Conservation (phyloP, 176 grass and related monocot species). For the Tillandsia fasciculata region DNA sequence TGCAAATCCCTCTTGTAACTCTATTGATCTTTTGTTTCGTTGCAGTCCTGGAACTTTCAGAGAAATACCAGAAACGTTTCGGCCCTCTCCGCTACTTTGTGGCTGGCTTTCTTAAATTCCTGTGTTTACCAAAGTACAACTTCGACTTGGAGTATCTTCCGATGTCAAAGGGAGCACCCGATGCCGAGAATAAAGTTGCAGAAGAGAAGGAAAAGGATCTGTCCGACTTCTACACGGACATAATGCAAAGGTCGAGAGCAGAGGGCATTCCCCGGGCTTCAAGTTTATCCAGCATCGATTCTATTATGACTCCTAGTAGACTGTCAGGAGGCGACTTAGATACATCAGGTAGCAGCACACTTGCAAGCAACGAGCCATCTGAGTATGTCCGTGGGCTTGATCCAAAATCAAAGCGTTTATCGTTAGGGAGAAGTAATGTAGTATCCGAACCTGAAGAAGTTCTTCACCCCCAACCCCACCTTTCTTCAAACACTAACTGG, state of each 20-base stretch:
- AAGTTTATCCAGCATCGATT: constrained; percentile 97
- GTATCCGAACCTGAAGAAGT: constrained; percentile 97
- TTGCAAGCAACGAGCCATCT: constrained; percentile 69
- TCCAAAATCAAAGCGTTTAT: constrained; percentile 71
- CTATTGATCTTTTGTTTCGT: constrained; percentile 8
- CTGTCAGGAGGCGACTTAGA: constrained; percentile 53
- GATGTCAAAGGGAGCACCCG: constrained; percentile 27
- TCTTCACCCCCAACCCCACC: constrained; percentile 64
- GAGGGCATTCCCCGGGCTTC: constrained; percentile 74
- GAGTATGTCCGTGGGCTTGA: constrained; percentile 77
- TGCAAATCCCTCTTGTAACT: background rate
- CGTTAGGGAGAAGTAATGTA: constrained; percentile 79
- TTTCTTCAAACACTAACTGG: constrained; percentile 59
- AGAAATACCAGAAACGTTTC: constrained; percentile 92
- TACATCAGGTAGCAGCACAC: constrained; percentile 51
- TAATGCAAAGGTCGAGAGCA: constrained; percentile 51
- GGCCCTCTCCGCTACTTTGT: constrained; percentile 93
- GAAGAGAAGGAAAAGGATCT: constrained; percentile 29
- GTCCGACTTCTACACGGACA: constrained; percentile 58
- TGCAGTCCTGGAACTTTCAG: constrained; percentile 92
- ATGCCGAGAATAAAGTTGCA: constrained; percentile 34
- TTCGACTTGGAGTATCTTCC: constrained; percentile 98
- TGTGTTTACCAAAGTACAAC: constrained; percentile 86
- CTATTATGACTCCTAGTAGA: constrained; percentile 75
- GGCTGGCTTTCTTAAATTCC: constrained; percentile 84